Conservation (phyloP, 2,329 filamentous ascomycete genomes). For the Chaetomium sp. region DNA sequence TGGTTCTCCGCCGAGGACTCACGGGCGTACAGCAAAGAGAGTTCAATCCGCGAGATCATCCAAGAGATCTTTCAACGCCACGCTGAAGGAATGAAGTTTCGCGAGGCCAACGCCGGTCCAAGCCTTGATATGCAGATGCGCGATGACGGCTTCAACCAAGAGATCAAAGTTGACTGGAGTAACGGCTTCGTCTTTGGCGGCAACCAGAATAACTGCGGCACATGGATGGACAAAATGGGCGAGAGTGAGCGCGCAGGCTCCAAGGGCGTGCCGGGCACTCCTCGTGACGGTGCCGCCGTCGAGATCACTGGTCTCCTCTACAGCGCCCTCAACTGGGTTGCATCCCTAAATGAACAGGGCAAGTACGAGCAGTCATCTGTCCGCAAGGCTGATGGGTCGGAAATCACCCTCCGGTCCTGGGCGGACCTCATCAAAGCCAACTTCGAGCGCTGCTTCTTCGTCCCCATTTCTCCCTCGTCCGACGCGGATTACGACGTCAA, state of each 20-base stretch:
- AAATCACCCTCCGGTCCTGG: constrained; percentile 77
- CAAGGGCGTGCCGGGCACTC: constrained; percentile 94
- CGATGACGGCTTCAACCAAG: constrained; percentile 86
- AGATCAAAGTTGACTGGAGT: constrained; percentile 87
- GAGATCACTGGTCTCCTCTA: constrained; percentile 95
- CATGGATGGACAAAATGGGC: constrained; percentile 99
- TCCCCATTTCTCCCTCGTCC: constrained; percentile 70
- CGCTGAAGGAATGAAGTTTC: constrained; percentile 85
- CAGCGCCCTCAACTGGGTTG: constrained; percentile 82
- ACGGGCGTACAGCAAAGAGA: constrained; percentile 81
- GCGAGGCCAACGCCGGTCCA: constrained; percentile 90
- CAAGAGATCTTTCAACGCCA: constrained; percentile 93
- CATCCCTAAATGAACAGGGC: constrained; percentile 65
- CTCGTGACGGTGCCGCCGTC: constrained; percentile 89
- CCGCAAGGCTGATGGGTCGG: constrained; percentile 59
- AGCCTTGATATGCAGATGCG: constrained; percentile 91
- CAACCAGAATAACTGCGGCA: constrained; percentile 92
- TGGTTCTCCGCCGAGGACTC: constrained; percentile 84
- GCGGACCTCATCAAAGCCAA: constrained; percentile 75
- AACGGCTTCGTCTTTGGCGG: constrained; percentile 92
- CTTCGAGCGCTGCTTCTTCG: constrained; percentile 91
- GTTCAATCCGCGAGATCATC: constrained; percentile 83
- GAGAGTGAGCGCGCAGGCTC: constrained; percentile 87
- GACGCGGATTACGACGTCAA: constrained; percentile 82
- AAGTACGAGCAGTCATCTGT: constrained; percentile 75